These are phyloP conservation scores for Vigna nakashimae DNA, from an alignment of 306 rosid species.

Conservation along the genomic window DNA sequence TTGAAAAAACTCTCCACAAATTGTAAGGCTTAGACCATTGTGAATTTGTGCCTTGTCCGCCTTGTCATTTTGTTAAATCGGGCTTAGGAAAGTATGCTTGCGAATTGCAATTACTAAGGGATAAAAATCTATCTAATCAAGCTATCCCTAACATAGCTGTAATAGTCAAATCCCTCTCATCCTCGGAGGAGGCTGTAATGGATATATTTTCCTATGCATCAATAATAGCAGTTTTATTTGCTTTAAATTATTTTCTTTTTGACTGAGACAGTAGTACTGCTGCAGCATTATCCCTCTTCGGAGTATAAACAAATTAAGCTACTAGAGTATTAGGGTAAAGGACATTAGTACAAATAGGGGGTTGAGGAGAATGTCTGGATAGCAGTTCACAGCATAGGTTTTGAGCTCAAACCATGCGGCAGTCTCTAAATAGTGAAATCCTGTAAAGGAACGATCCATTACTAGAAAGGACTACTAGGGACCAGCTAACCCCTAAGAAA, in stretches of 20 bases:
- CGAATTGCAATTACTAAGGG: constrained; percentile 19
- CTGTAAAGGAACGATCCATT: neutral
- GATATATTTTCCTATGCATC: constrained; percentile 10
- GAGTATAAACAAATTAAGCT: constrained; percentile 4
- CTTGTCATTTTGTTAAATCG: constrained; percentile 7
- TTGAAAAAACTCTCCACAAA: neutral
- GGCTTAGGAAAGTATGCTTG: constrained; percentile 12
- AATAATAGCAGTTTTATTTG: neutral
- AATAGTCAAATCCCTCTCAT: constrained; percentile 15
- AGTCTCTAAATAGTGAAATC: constrained; percentile 13
- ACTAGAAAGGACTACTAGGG: neutral
- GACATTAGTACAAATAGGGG: neutral
- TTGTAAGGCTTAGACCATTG: neutral
- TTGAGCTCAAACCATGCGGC: constrained; percentile 18
- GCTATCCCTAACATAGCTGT: constrained; percentile 20
- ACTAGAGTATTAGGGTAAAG: constrained; percentile 12
- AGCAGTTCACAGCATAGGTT: constrained; percentile 21
- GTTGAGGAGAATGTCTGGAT: constrained; percentile 18
- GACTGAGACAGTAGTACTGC: neutral
- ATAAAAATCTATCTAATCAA: constrained; percentile 6
- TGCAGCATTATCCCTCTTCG: constrained; percentile 11
- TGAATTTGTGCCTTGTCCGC: neutral
- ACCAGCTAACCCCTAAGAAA: constrained; percentile 6
- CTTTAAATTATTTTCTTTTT: constrained; percentile 3
- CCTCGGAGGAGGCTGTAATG: constrained; percentile 18